A percentile compares a stretch with the other conserved stretches of the same genome.
Conservation (phyloP, 164 flowering plant species). For the Annona cherimola region DNA sequence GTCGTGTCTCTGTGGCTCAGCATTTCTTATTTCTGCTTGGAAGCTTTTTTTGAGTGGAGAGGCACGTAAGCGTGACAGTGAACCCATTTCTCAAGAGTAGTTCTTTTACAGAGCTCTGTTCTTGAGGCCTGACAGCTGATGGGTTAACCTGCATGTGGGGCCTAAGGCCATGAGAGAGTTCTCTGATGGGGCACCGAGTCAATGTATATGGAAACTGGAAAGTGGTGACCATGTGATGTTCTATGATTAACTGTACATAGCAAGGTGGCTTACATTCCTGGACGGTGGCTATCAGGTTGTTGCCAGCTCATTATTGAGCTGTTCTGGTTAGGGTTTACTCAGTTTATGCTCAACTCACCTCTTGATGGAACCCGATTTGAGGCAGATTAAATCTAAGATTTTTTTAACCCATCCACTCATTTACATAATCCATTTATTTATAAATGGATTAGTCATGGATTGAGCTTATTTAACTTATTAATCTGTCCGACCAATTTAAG, state of each 20-base stretch:
- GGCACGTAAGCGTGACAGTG: background rate
- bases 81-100: background rate
- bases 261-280: background rate
- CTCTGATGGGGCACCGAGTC: background rate
- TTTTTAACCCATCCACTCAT: too few species aligned
- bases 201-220: background rate
- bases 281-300: too few species aligned
- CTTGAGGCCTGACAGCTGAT: background rate
- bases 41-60: background rate
- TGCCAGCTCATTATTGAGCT: too few species aligned
- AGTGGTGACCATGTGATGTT: background rate
- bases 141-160: background rate
- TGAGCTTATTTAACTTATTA: too few species aligned
- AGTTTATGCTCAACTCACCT: too few species aligned
- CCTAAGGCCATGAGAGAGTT: background rate
- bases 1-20: background rate
- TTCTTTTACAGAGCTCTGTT: too few species aligned
- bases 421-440: too few species aligned
- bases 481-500: too few species aligned
- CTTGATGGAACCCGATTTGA: too few species aligned
- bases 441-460: too few species aligned
- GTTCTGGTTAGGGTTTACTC: too few species aligned
- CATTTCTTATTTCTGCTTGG: background rate
- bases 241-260: background rate
- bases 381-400: too few species aligned